Percentiles rank a stretch among this genome's conserved stretches.
phyloP scores from a whole-genome alignment of 768 basidiomycete genomes.

The Lactarius hatsudake region DNA sequence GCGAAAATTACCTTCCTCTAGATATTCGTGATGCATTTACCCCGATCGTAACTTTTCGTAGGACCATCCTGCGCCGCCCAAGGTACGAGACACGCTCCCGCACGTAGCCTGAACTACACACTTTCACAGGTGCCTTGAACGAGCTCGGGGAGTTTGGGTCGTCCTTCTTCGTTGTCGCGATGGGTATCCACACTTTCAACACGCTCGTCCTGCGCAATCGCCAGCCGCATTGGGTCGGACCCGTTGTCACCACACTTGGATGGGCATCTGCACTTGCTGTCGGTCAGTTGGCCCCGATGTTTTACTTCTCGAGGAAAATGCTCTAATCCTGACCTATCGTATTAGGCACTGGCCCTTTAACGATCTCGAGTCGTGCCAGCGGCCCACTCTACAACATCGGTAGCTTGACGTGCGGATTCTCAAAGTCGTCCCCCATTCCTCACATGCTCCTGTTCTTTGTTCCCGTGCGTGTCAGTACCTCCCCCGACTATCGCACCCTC shows the following conservation, averaged over 20 bases:
- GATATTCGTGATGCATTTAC: slow-evolving; percentile 28
- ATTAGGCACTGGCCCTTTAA: slow-evolving; percentile 27
- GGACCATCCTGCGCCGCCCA: slow-evolving; percentile 48
- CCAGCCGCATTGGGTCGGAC: slow-evolving; percentile 49
- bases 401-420: slow-evolving; percentile 53
- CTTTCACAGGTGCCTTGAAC: slow-evolving; percentile 48
- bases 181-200: slow-evolving; percentile 66
- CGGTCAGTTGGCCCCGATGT: slow-evolving; percentile 41
- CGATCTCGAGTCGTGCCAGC: slow-evolving; percentile 40
- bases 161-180: slow-evolving; percentile 62
- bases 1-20: slow-evolving; percentile 24
- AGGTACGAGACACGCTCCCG: slow-evolving; percentile 42
- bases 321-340: slow-evolving; percentile 1
- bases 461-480: slow-evolving; percentile 45
- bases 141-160: slow-evolving; percentile 60
- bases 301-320: not conserved
- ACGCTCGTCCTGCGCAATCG: slow-evolving; percentile 58
- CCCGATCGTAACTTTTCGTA: not conserved
- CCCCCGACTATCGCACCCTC: not conserved
- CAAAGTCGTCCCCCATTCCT: slow-evolving; percentile 39
- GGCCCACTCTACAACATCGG: slow-evolving; percentile 50
- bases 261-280: slow-evolving; percentile 51
- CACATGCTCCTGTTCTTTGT: slow-evolving; percentile 56
- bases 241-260: slow-evolving; percentile 44
- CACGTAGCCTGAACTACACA: slow-evolving; percentile 1